Conservation (phyloP, 1,284 basidiomycete species). For the Papiliotrema fonsecae region DNA sequence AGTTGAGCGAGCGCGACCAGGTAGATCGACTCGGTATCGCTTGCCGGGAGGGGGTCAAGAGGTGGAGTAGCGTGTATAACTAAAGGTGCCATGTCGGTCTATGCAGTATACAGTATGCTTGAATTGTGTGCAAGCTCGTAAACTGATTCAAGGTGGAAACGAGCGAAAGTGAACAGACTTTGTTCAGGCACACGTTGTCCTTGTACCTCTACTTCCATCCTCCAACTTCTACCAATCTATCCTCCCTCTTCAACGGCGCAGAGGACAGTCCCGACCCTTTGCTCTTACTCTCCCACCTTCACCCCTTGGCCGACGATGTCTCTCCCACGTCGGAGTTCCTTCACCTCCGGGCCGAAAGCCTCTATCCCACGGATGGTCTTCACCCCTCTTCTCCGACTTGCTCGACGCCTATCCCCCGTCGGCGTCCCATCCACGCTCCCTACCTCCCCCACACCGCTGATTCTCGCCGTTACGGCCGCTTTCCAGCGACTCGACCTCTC, state of each 20-base stretch:
- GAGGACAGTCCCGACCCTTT: too few species aligned
- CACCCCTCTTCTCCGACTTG: slow-evolving; percentile 26
- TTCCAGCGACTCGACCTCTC: slow-evolving; percentile 67
- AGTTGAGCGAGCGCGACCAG: slow-evolving; percentile 25
- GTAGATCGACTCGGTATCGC: slow-evolving; percentile 31
- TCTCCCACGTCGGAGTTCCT: background rate
- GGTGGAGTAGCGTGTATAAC: slow-evolving; percentile 34
- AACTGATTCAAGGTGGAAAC: too few species aligned
- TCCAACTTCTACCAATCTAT: too few species aligned
- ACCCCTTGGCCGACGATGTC: slow-evolving; percentile 6
- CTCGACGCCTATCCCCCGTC: slow-evolving; percentile 19
- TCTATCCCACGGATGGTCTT: slow-evolving; percentile 37
- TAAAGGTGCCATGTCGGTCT: too few species aligned
- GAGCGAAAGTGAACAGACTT: background rate
- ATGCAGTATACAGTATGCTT: too few species aligned
- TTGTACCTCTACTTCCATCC: too few species aligned
- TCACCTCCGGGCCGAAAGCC: slow-evolving; percentile 10
- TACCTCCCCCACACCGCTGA: slow-evolving; percentile 21
- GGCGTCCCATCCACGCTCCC: slow-evolving; percentile 26
- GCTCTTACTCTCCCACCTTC: too few species aligned
- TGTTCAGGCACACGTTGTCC: too few species aligned
- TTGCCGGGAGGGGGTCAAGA: slow-evolving; percentile 26
- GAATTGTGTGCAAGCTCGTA: too few species aligned
- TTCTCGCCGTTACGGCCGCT: slow-evolving; percentile 38
- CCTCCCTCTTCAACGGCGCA: too few species aligned